Evolutionary conservation across 2,329 filamentous ascomycete genomes (phyloP).

Genomic region (Aspergillus ustus): DNA sequence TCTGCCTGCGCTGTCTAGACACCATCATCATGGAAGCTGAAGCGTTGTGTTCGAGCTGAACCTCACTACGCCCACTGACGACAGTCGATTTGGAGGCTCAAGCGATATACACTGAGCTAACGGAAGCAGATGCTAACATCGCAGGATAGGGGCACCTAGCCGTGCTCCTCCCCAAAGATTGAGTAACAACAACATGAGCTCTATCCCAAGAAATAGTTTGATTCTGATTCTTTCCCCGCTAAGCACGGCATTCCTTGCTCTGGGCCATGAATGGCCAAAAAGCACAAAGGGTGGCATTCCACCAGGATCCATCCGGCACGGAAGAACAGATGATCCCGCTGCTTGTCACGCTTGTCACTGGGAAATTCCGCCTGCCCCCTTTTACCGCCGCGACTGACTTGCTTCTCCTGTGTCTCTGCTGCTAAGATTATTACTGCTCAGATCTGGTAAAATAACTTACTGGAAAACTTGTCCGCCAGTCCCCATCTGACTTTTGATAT

Average conservation of each 20-base stretch:
- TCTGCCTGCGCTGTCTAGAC: neutral
- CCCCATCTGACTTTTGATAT: slow-evolving; percentile 18
- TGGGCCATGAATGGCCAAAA: slow-evolving; percentile 12
- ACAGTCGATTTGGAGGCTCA: neutral
- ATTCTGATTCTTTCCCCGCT: slow-evolving; percentile 16
- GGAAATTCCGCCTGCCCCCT: slow-evolving; percentile 16
- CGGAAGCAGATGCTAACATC: neutral
- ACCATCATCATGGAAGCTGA: neutral
- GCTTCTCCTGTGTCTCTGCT: slow-evolving; percentile 26
- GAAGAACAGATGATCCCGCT: slow-evolving; percentile 9
- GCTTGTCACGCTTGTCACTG: neutral
- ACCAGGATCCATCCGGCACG: slow-evolving; percentile 18
- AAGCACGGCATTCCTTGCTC: slow-evolving; percentile 10
- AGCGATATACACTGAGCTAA: slow-evolving; percentile 2
- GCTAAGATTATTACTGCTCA: slow-evolving; percentile 23
- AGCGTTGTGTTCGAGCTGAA: neutral
- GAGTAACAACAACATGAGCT: neutral
- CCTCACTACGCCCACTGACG: neutral
- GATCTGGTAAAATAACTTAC: slow-evolving; percentile 26
- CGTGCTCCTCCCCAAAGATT: neutral
- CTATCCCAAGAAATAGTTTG: slow-evolving; percentile 1
- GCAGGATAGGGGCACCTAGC: neutral
- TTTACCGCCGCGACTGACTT: slow-evolving; percentile 23
- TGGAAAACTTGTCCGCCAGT: slow-evolving; percentile 21
- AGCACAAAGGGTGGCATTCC: slow-evolving; percentile 15